Percentiles rank a stretch among this genome's conserved stretches.
Conservation (phyloP, 176 grass and related monocot species). For the Melocanna baccifera region DNA sequence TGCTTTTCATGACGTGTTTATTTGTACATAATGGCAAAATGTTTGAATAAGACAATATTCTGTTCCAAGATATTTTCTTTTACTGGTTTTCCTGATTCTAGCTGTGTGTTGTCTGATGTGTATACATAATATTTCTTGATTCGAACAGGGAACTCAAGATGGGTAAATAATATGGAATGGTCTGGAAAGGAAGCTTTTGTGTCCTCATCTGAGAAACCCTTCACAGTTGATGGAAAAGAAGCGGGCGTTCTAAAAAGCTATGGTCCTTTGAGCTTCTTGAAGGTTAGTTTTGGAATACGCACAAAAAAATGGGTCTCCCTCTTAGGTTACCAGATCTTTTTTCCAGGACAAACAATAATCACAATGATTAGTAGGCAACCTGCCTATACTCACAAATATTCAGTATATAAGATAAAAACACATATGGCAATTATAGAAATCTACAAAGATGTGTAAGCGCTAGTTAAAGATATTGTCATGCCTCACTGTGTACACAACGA, state of each 20-base stretch:
- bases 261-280: conserved; percentile 85
- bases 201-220: conserved; percentile 55
- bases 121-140: not conserved
- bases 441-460: not conserved
- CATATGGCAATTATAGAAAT: not conserved
- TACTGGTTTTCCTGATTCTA: not conserved
- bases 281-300: conserved; percentile 40
- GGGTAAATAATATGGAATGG: conserved; percentile 96
- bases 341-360: not conserved
- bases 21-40: not conserved
- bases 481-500: not conserved
- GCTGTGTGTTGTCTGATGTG: not conserved
- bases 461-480: not conserved
- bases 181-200: conserved; percentile 69
- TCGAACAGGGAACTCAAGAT: conserved; percentile 79
- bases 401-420: not conserved
- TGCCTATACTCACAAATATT: not conserved
- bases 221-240: conserved; percentile 67
- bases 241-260: conserved; percentile 76
- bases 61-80: not conserved
- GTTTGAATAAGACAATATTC: not conserved
- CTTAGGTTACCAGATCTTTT: not conserved
- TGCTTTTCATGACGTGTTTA: not conserved
- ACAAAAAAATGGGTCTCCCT: not conserved
- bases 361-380: not conserved